Conservation (phyloP, 441 rosid genomes). For the Monsonia emarginata region DNA sequence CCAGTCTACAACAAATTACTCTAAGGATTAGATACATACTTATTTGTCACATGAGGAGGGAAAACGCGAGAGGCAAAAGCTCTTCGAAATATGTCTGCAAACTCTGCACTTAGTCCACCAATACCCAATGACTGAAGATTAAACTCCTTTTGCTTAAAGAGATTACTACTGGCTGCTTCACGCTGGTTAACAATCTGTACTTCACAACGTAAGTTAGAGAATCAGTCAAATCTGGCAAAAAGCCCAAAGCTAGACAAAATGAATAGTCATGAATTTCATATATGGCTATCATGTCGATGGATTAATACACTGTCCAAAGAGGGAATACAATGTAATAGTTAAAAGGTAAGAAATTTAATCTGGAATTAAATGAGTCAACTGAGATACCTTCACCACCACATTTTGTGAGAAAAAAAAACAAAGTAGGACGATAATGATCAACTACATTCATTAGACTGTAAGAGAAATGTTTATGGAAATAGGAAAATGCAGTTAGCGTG, state of each 20-base stretch:
- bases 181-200: conserved; percentile 88
- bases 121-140: conserved; percentile 88
- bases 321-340: neutral
- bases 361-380: neutral
- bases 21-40: conserved; percentile 33
- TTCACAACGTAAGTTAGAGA: conserved; percentile 13
- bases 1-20: conserved; percentile 13
- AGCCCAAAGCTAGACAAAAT: neutral
- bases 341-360: neutral
- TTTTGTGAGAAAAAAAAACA: neutral
- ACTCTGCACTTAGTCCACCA: conserved; percentile 94
- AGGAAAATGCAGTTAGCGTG: neutral
- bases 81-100: conserved; percentile 93
- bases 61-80: conserved; percentile 95
- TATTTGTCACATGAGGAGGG: conserved; percentile 80
- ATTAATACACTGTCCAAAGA: neutral
- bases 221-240: conserved; percentile 9
- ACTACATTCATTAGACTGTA: neutral
- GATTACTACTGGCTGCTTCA: conserved; percentile 92
- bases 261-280: neutral
- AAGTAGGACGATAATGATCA: neutral
- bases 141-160: conserved; percentile 88
- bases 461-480: neutral
- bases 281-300: neutral
- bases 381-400: neutral